phyloP scores from a whole-genome alignment of 495 filamentous ascomycete species.

The Penicillium cataractarum region DNA sequence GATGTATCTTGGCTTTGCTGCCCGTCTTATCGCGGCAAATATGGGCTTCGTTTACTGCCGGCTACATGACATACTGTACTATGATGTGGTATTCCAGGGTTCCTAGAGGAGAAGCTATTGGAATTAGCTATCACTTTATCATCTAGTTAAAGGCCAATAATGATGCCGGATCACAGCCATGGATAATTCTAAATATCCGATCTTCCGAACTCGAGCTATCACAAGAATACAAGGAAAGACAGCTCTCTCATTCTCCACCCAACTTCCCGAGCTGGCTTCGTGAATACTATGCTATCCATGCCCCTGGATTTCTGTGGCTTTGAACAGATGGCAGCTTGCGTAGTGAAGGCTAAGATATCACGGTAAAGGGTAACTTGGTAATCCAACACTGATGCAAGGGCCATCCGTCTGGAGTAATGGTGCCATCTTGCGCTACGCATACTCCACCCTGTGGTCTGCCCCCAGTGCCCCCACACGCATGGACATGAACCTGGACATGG shows the following conservation, averaged over 20 bases:
- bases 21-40: slow-evolving; percentile 11
- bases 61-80: not conserved
- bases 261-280: not conserved
- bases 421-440: not conserved
- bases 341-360: not conserved
- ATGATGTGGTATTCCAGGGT: not conserved
- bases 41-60: slow-evolving; percentile 6
- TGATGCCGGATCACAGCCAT: too few species aligned
- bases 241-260: not conserved
- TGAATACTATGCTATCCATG: not conserved
- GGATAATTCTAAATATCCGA: not conserved
- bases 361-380: not conserved
- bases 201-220: not conserved
- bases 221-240: not conserved
- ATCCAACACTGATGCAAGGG: not conserved
- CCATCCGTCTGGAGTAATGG: not conserved
- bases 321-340: not conserved
- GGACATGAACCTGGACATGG: not conserved
- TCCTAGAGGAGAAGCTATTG: not conserved
- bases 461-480: not conserved
- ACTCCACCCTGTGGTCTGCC: slow-evolving; percentile 3
- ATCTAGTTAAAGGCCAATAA: too few species aligned
- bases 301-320: not conserved
- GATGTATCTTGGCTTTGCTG: not conserved
- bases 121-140: not conserved